Evolutionary conservation across 257 asterid species (phyloP).

Genomic region (Coffea canephora): DNA sequence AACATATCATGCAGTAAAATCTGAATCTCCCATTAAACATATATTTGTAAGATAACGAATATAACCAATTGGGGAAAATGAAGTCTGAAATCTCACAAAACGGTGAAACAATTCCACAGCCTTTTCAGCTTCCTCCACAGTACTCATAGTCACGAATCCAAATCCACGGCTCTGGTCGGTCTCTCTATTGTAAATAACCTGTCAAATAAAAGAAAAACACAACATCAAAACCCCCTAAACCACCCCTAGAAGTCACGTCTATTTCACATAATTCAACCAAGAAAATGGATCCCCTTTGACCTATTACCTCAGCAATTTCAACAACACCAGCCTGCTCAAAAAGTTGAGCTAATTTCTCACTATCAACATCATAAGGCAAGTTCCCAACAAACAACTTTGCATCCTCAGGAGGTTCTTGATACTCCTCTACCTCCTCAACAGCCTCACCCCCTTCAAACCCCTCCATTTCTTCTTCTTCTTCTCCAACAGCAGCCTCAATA

Average conservation of each 20-base stretch:
- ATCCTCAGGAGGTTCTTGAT: constrained; percentile 64
- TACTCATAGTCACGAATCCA: constrained; percentile 91
- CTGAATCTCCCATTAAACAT: background rate
- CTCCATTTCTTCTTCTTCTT: constrained; percentile 17
- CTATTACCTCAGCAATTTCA: constrained; percentile 71
- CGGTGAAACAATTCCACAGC: constrained; percentile 78
- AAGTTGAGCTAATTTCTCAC: constrained; percentile 61
- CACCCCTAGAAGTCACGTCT: background rate
- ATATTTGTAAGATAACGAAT: background rate
- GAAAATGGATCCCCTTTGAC: background rate
- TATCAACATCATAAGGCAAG: constrained; percentile 69
- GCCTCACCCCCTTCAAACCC: constrained; percentile 16
- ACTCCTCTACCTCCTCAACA: constrained; percentile 24
- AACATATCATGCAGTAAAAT: background rate
- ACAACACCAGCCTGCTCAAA: constrained; percentile 86
- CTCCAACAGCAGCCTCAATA: constrained; percentile 31
- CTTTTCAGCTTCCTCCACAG: constrained; percentile 82
- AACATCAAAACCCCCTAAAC: background rate
- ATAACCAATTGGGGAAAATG: background rate
- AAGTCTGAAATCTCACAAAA: constrained; percentile 53
- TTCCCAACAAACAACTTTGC: constrained; percentile 89
- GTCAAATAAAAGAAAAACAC: constrained; percentile 15
- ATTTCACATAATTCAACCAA: background rate
- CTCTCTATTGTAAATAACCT: constrained; percentile 78
- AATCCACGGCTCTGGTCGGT: constrained; percentile 86